phyloP scores from a whole-genome alignment of 2,329 filamentous ascomycete species.

The Dactylellina leptospora region DNA sequence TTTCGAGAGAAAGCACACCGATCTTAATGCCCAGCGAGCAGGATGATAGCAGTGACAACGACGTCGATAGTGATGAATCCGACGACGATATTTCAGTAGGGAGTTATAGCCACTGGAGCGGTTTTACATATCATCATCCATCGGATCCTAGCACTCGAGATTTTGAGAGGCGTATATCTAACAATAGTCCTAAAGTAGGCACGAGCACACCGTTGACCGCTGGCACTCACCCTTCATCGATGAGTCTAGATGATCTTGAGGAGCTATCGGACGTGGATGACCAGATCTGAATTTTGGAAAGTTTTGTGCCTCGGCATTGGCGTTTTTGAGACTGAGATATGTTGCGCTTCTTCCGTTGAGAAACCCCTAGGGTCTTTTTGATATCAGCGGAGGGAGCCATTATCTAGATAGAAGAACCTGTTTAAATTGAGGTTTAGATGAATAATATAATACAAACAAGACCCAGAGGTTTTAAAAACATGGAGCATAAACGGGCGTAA shows the following conservation, averaged over 20 bases:
- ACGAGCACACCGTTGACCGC: neutral
- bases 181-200: no score
- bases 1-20: conserved; percentile 17
- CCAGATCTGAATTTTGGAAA: conserved; percentile 25
- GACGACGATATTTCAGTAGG: no score
- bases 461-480: no score
- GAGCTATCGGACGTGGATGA: conserved; percentile 43
- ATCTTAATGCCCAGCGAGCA: conserved; percentile 14
- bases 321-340: no score
- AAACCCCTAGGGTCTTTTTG: no score
- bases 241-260: conserved; percentile 29
- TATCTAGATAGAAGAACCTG: no score
- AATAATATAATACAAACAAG: no score
- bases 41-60: neutral
- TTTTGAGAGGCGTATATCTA: neutral
- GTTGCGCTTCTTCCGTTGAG: no score
- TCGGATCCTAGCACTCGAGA: neutral
- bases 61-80: neutral
- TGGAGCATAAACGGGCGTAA: neutral
- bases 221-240: neutral
- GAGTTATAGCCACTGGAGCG: conserved; percentile 19
- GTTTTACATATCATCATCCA: conserved; percentile 6
- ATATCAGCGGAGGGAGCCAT: no score
- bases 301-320: neutral
- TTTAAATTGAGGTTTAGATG: no score